Evolutionary conservation across 345 rosid genomes (phyloP).

Genomic region (Arabis hirsuta): DNA sequence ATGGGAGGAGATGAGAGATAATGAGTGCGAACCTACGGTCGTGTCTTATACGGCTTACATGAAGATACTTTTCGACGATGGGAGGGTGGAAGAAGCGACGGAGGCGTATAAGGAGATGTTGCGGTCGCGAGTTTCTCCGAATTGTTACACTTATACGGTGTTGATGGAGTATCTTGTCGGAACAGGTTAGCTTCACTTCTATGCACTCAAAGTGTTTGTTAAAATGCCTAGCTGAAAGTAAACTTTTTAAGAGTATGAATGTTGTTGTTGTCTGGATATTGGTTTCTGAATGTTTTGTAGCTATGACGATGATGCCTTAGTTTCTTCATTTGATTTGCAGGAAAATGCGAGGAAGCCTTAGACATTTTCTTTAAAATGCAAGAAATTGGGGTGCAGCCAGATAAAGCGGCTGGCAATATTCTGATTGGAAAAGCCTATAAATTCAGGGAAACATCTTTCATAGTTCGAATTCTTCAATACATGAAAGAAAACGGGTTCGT

Average conservation of each 20-base stretch:
- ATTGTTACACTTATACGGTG: slow-evolving; percentile 82
- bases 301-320: slow-evolving; percentile 17
- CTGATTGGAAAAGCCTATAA: slow-evolving; percentile 73
- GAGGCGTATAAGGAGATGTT: slow-evolving; percentile 77
- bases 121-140: slow-evolving; percentile 59
- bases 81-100: slow-evolving; percentile 66
- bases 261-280: neutral
- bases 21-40: slow-evolving; percentile 58
- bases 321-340: slow-evolving; percentile 47
- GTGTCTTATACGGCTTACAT: slow-evolving; percentile 84
- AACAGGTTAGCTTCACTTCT: slow-evolving; percentile 50
- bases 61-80: slow-evolving; percentile 70
- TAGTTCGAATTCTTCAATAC: slow-evolving; percentile 55
- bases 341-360: slow-evolving; percentile 67
- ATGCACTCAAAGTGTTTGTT: slow-evolving; percentile 50
- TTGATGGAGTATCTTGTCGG: slow-evolving; percentile 72
- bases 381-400: slow-evolving; percentile 77
- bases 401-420: slow-evolving; percentile 90
- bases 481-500: slow-evolving; percentile 65
- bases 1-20: slow-evolving; percentile 76
- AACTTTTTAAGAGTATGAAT: too few species aligned
- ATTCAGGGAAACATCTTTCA: slow-evolving; percentile 51
- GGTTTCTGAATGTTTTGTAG: slow-evolving; percentile 17
- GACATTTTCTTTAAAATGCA: slow-evolving; percentile 80
- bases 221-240: slow-evolving; percentile 35